Evolutionary conservation across 2,329 filamentous ascomycete species (phyloP).

Genomic region (Aspergillus ustus): DNA sequence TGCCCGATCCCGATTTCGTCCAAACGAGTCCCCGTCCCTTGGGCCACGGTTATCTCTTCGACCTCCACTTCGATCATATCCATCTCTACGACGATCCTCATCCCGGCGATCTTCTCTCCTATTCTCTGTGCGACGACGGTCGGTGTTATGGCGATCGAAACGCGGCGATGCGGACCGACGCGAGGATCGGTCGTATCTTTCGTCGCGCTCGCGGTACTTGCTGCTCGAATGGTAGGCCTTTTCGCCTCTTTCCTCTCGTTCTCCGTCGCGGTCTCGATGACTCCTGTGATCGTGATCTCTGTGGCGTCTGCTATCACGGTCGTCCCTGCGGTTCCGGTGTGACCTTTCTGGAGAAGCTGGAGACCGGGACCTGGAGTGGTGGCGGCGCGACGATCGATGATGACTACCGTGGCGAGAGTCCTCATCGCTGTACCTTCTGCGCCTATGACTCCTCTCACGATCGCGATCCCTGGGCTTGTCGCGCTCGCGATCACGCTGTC

Average conservation of each 20-base stretch:
- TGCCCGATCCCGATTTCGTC: slow-evolving; percentile 25
- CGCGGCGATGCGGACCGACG: slow-evolving; percentile 33
- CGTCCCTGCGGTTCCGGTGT: slow-evolving; percentile 30
- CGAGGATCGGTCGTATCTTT: slow-evolving; percentile 29
- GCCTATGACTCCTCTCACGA: slow-evolving; percentile 29
- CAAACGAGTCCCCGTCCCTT: slow-evolving; percentile 23
- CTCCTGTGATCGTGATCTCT: slow-evolving; percentile 26
- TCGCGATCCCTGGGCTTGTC: slow-evolving; percentile 21
- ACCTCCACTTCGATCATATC: slow-evolving; percentile 24
- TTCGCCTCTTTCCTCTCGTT: slow-evolving; percentile 27
- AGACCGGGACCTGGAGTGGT: slow-evolving; percentile 16
- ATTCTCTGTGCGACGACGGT: slow-evolving; percentile 22
- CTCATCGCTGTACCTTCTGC: slow-evolving; percentile 30
- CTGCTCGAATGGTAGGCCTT: slow-evolving; percentile 27
- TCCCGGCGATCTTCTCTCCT: slow-evolving; percentile 20
- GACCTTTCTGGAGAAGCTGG: slow-evolving; percentile 30
- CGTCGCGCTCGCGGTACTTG: slow-evolving; percentile 29
- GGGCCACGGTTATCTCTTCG: slow-evolving; percentile 29
- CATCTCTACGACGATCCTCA: slow-evolving; percentile 20
- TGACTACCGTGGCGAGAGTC: slow-evolving; percentile 30
- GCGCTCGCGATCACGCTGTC: slow-evolving; percentile 23
- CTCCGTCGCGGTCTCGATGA: slow-evolving; percentile 24
- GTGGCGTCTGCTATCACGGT: slow-evolving; percentile 28
- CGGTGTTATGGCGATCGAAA: slow-evolving; percentile 16
- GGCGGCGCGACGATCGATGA: slow-evolving; percentile 30